phyloP scores from a whole-genome alignment of 495 filamentous ascomycete genomes.

The Penicillium parvum region DNA sequence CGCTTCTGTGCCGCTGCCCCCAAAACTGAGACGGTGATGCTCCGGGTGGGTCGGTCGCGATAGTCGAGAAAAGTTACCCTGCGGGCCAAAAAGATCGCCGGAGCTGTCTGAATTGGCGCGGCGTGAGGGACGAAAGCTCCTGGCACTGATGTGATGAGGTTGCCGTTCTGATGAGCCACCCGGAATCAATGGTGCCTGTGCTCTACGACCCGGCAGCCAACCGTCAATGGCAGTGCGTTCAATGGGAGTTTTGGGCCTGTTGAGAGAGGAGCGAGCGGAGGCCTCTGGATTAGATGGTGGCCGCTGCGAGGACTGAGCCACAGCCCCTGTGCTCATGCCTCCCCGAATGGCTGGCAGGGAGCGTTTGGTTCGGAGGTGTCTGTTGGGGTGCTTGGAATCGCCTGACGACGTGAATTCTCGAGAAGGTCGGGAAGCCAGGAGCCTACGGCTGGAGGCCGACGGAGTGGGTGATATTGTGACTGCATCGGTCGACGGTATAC shows the following conservation, averaged over 20 bases:
- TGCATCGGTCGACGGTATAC: slow-evolving; percentile 52
- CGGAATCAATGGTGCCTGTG: slow-evolving; percentile 73
- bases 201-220: slow-evolving; percentile 52
- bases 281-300: slow-evolving; percentile 40
- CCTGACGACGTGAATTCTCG: slow-evolving; percentile 41
- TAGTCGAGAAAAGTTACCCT: slow-evolving; percentile 46
- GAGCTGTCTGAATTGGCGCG: slow-evolving; percentile 69
- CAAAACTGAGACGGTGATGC: slow-evolving; percentile 36
- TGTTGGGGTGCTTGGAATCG: slow-evolving; percentile 64
- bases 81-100: slow-evolving; percentile 44
- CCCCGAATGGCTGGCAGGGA: slow-evolving; percentile 78
- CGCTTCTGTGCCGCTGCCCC: slow-evolving; percentile 46
- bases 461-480: slow-evolving; percentile 49
- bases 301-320: slow-evolving; percentile 29
- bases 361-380: slow-evolving; percentile 78
- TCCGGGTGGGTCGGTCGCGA: slow-evolving; percentile 45
- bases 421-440: slow-evolving; percentile 53
- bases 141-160: slow-evolving; percentile 74
- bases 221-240: slow-evolving; percentile 55
- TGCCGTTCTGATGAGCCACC: slow-evolving; percentile 67
- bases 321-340: slow-evolving; percentile 34
- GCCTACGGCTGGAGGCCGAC: slow-evolving; percentile 54
- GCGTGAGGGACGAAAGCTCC: slow-evolving; percentile 62
- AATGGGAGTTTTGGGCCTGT: slow-evolving; percentile 67
- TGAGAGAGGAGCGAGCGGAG: slow-evolving; percentile 38